Evolutionary conservation across 345 rosid species (phyloP).

Genomic region (Arabis hirsuta): DNA sequence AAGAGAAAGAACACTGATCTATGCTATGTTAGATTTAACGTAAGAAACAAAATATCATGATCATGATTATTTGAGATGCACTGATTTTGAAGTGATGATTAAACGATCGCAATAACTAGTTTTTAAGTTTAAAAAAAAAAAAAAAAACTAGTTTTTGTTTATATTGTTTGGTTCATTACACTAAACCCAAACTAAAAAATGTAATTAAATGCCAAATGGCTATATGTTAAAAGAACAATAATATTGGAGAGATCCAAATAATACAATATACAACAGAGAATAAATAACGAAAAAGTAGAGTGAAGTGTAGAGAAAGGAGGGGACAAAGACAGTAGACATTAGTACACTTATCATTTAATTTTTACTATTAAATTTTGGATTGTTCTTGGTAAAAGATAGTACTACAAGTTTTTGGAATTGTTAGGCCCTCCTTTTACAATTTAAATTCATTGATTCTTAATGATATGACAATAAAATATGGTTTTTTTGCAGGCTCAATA

Average conservation of each 20-base stretch:
- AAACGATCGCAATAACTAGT: no score
- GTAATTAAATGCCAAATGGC: not conserved
- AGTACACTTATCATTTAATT: not conserved
- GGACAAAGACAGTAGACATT: constrained; percentile 33
- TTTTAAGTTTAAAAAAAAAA: no score
- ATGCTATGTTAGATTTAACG: constrained; percentile 19
- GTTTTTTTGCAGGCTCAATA: constrained; percentile 37
- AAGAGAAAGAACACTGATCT: not conserved
- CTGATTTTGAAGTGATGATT: no score
- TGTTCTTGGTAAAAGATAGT: constrained; percentile 10
- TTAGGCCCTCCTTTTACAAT: constrained; percentile 5
- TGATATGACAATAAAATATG: constrained; percentile 13
- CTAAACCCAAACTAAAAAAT: no score
- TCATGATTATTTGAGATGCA: no score
- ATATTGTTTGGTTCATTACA: no score
- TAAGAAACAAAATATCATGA: constrained; percentile 8
- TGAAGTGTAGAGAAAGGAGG: constrained; percentile 24
- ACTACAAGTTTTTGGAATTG: constrained; percentile 6
- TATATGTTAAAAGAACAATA: not conserved
- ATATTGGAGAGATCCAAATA: not conserved
- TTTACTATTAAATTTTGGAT: constrained; percentile 24
- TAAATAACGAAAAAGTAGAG: constrained; percentile 18
- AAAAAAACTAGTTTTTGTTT: no score
- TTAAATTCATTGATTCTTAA: not conserved
- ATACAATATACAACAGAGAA: constrained; percentile 13